phyloP scores from a whole-genome alignment of 345 rosid genomes.

The Hypericum androsaemum region DNA sequence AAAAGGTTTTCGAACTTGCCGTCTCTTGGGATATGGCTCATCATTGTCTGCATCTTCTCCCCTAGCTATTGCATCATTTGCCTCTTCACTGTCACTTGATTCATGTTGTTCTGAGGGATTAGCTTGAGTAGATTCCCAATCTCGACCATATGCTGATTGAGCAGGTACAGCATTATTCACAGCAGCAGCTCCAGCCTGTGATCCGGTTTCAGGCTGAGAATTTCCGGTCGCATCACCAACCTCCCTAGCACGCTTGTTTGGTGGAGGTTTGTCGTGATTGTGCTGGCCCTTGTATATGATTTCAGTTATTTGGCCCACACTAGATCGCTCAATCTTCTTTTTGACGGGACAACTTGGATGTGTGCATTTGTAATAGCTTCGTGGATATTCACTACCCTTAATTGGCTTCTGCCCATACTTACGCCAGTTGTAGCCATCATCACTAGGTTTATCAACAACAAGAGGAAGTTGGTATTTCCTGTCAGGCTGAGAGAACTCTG shows the following conservation, averaged over 20 bases:
- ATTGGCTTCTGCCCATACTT: conserved; percentile 95
- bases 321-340: conserved; percentile 87
- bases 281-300: conserved; percentile 91
- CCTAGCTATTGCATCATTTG: conserved; percentile 27
- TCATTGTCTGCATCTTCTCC: conserved; percentile 37
- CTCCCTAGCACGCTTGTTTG: conserved; percentile 54
- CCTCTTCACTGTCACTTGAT: conserved; percentile 43
- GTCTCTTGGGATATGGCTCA: conserved; percentile 64
- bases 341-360: conserved; percentile 69
- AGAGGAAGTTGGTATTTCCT: conserved; percentile 38
- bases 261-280: conserved; percentile 72
- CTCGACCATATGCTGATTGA: conserved; percentile 24
- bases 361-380: conserved; percentile 96
- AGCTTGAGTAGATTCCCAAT: conserved; percentile 32
- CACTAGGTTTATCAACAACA: conserved; percentile 69
- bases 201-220: conserved; percentile 29
- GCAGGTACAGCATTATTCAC: conserved; percentile 13
- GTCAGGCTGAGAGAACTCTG: conserved; percentile 44
- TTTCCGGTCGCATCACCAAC: conserved; percentile 24
- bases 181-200: conserved; percentile 22
- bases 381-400: conserved; percentile 84
- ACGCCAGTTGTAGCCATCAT: conserved; percentile 95
- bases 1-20: conserved; percentile 29
- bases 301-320: conserved; percentile 79
- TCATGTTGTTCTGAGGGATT: conserved; percentile 24